Evolutionary conservation across 495 filamentous ascomycete genomes (phyloP), one percentile per base, ranked within the genome.

Genomic region (Podospora bellae-mahoneyi): DNA sequence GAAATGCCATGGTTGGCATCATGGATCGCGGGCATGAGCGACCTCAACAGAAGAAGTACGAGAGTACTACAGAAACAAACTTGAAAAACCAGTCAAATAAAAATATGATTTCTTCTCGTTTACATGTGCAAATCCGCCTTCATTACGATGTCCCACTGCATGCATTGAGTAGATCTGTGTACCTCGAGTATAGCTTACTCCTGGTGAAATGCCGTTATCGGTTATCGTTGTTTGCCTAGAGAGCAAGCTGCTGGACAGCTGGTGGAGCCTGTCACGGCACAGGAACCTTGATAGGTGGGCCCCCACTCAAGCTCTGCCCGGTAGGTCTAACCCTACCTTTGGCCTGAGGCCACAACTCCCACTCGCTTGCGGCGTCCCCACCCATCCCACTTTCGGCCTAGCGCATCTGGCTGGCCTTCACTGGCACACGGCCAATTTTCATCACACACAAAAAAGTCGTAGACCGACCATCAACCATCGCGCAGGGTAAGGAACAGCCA

Each of bases 281-380:
- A 30, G 34, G 20, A 18, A 19, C 23, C 55, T 20, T 26, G n/a
- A 58, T 20, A 34, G 30, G 13, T n/a, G 6, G 19, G 27, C 65
- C 68, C 71, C 73, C 70, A 70, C 68, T 67, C 27, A 62, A 4
- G 64, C 20, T 59, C 27, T 39, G 66, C 60, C 15, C 68, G 60
- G 76, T 83, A 83, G 81, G 81, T 83, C 72, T 80, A 78, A 77
- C 76, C 77, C 81, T 79, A 82, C 79, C 75, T 28, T 72, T 61
- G 68, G 67, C 75, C 70, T 72, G 63, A 79, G 79, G 75, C 81
- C 77, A 74, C 70, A 73, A 77, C 69, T 61, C 66, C 67, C 72
- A 70, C 70, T 79, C 76, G 77, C 77, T 77, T 77, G 74, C 61
- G 44, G 55, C 44, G 61, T 58, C 75, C 75, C 76, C 75, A 73